Evolutionary conservation across 2,329 filamentous ascomycete genomes (phyloP), one percentile per base, ranked within the genome.

Genomic region (Fusarium decemcellulare): DNA sequence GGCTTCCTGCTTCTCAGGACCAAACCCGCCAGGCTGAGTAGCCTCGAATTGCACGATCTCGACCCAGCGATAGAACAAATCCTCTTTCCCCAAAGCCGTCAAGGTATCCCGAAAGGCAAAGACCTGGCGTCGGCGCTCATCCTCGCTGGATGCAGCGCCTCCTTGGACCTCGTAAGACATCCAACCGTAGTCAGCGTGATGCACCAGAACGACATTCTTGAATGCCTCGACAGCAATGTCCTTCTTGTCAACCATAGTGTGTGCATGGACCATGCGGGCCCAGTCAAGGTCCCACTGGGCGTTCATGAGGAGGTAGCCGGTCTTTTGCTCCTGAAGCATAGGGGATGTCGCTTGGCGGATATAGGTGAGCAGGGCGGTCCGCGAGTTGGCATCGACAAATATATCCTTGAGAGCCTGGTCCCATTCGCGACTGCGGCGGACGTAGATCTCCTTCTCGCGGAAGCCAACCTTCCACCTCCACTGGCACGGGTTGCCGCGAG

Each of bases 21-120:
- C 92, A 76, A 97, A 97, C 0, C 93, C 93, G 16, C 91, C 93
- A 0, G 94, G 92, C 71, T 88, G 87, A 37, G 90, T 91, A 43
- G 93, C 91, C 81, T 97, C 94, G 75, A 90, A 97, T 81, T 98
- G 94, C 52, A 98, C 90, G 76, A 97, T 87, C 82, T 98, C 95
- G 51, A 97, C 93, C 94, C 94, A 97, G 59, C 92, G 89, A 82
- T 93, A 97, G 82, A 98, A 98, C 56, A 98, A 79, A 68, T 92
- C 90, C 79, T 97, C 95, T 81, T 97, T 97, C 44, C 92, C 94
- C 79, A 96, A 85, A 4, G 86, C 86, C 2, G 88, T 86, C 72
- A 98, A 85, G 18, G 90, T 90, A 44, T 96, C 92, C 73, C 93
- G 91, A 78, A 98, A 97, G 4, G 87, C 86, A 67, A 96, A 88